Base-by-base conservation (phyloP, 2,329 filamentous ascomycete genomes). In the Juglanconis juglandina region DNA sequence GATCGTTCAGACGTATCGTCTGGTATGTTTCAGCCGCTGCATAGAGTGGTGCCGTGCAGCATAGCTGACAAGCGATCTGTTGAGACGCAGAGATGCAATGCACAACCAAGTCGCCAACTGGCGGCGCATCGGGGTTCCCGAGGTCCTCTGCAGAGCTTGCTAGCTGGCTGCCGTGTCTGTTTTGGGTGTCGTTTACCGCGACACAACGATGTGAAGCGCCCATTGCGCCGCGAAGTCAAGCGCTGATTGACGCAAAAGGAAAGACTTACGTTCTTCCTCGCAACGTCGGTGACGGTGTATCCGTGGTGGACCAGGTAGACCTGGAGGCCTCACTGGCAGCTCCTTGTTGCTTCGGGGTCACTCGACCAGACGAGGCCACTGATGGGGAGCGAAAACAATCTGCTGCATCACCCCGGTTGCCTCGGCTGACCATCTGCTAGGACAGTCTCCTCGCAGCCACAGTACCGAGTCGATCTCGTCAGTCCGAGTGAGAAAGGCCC, bases 51-150 rank as follows among this genome's bases (percentile, higher is more conserved):
- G 46, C 44, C 46, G 46, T 54, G 47, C 30, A 63, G 54, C 39
- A 51, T 50, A 55, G 52, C 35, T 55, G 39, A 56, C 24, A 34
- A 47, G 35, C 53, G 61, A 55, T 57, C 48, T 57, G 55, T 63
- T 56, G 58, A 49, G 58, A 58, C 52, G 58, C 56, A 39, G 32
- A 47, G 61, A 49, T 60, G 50, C 49, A 53, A 50, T 49, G 37
- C 51, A 55, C 17, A 47, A 50, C 50, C 32, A 51, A 39, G 42
- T 42, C 51, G 52, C 51, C 58, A 49, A 46, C 49, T 37, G 51
- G 56, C 51, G 50, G 42, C 24, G 46, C 46, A 48, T 48, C 46
- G 46, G 46, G 46, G 46, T 17, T 32, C 24, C 46, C 46, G 46
- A 48, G 8, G 46, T 32, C 24, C 4, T 11, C 17, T 32, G 24